Evolutionary conservation across 2,329 filamentous ascomycete genomes (phyloP).

Genomic region (Trichoderma harzianum): DNA sequence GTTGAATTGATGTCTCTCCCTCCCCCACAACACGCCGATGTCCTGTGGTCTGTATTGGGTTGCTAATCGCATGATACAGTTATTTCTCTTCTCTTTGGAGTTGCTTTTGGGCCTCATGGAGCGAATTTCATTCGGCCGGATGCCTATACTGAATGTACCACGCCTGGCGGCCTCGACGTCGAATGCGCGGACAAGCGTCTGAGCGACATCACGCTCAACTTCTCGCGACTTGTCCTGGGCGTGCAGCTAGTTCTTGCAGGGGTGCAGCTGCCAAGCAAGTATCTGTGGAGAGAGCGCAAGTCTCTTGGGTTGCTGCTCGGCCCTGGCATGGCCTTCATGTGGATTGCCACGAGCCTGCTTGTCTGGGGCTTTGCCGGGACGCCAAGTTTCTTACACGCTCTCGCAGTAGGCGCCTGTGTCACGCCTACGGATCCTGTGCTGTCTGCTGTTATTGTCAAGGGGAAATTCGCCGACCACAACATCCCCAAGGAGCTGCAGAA

Average conservation of each 20-base stretch:
- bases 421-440: slow-evolving; percentile 88
- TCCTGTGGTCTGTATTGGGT: background rate
- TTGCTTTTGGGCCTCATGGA: slow-evolving; percentile 74
- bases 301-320: slow-evolving; percentile 71
- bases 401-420: slow-evolving; percentile 81
- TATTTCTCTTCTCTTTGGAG: slow-evolving; percentile 76
- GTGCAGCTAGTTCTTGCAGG: slow-evolving; percentile 88
- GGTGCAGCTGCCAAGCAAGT: slow-evolving; percentile 80
- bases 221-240: slow-evolving; percentile 81
- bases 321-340: slow-evolving; percentile 83
- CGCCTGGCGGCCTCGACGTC: slow-evolving; percentile 20
- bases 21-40: background rate
- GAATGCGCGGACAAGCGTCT: slow-evolving; percentile 55
- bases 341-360: slow-evolving; percentile 74
- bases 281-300: slow-evolving; percentile 75
- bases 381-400: slow-evolving; percentile 70
- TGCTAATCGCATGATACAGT: slow-evolving; percentile 47
- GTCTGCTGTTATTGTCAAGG: slow-evolving; percentile 88
- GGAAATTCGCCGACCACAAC: slow-evolving; percentile 88
- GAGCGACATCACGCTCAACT: slow-evolving; percentile 73
- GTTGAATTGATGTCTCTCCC: background rate
- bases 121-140: slow-evolving; percentile 72
- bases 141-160: slow-evolving; percentile 60
- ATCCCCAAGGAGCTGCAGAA: slow-evolving; percentile 78
- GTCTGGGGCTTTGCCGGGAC: slow-evolving; percentile 73